Base-by-base conservation (phyloP, 2,329 filamentous ascomycete genomes). In the Elsinoe arachidis region DNA sequence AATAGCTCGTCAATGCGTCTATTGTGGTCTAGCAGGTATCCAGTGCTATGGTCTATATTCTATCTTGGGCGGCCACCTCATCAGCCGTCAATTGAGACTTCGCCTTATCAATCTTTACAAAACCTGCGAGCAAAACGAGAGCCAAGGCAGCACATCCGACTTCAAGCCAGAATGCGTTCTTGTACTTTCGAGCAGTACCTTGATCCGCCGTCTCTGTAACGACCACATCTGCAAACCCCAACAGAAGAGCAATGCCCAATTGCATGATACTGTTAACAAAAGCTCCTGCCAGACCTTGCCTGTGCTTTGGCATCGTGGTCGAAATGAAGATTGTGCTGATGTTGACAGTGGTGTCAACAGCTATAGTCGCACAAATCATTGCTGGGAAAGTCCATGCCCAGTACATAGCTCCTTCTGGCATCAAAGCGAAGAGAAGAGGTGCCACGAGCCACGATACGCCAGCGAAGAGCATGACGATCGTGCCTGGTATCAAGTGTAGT, bases 61-160 rank as follows among this genome's bases (percentile, higher is more conserved):
- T 38, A n/a, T 46, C 21, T 34, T 53, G 33, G n/a, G 44, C 67
- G 62, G 64, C 62, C 67, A 77, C 79, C 66, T 84, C 81, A 62
- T 84, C 81, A 3, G 75, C 72, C 0, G 81, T 84, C 65, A 81
- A 63, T 58, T 81, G 79, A 63, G 80, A 81, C 68, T 77, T 74
- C 2, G 82, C 81, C 47, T 77, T 76, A 0, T 76, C 74, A n/a
- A 61, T 52, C 43, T 58, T 60, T 11, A 60, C 56, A 17, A 58
- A 60, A 5, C 38, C 53, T 12, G 43, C 60, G 2, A 55, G 26
- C 2, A 59, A 30, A 1, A 58, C 44, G 19, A 61, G 39, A 5
- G 57, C 60, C 4, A 59, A 14, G 1, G 41, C 55, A 35, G 60
- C 60, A 57, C 60, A 59, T 41, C 34, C 55, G 10, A 58, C 60